Evolutionary conservation across 768 basidiomycete genomes (phyloP).

Genomic region (Tulasnella calospora): DNA sequence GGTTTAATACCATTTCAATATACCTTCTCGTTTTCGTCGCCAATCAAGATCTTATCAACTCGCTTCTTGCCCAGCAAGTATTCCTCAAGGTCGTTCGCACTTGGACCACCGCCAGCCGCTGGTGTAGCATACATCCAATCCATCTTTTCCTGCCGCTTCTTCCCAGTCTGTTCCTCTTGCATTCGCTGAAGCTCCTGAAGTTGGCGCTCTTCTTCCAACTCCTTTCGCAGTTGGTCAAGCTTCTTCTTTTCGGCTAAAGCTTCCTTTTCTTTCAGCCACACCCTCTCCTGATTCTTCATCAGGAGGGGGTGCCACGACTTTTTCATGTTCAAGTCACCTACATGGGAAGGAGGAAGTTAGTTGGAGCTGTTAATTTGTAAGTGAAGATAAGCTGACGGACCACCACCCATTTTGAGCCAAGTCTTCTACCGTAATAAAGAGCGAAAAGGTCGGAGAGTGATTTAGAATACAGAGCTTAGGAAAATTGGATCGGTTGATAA

Average conservation of each 20-base stretch:
- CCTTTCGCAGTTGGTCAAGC: constrained; percentile 91
- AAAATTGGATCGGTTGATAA: background rate
- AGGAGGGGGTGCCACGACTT: constrained; percentile 99
- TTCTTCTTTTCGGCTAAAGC: constrained; percentile 99
- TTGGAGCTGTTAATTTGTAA: background rate
- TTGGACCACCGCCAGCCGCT: constrained; percentile 78
- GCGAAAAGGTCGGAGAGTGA: background rate
- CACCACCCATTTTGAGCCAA: constrained; percentile 85
- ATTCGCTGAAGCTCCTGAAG: constrained; percentile 92
- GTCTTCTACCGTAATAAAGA: background rate
- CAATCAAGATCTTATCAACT: constrained; percentile 91
- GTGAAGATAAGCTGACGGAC: constrained; percentile 32
- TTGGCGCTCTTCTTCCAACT: constrained; percentile 96
- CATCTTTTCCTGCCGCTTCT: constrained; percentile 86
- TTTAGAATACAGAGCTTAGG: background rate
- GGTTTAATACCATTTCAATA: constrained; percentile 37
- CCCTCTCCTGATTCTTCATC: constrained; percentile 96
- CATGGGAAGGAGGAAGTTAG: background rate
- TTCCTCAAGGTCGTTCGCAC: constrained; percentile 89
- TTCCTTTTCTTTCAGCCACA: constrained; percentile 98
- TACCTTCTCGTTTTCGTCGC: constrained; percentile 82
- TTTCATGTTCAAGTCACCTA: constrained; percentile 89
- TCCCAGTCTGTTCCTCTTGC: constrained; percentile 93
- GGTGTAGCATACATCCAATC: constrained; percentile 99
- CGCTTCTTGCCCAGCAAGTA: constrained; percentile 96